Conservation (phyloP, 495 filamentous ascomycete species). For the Margaritispora aquatica region DNA sequence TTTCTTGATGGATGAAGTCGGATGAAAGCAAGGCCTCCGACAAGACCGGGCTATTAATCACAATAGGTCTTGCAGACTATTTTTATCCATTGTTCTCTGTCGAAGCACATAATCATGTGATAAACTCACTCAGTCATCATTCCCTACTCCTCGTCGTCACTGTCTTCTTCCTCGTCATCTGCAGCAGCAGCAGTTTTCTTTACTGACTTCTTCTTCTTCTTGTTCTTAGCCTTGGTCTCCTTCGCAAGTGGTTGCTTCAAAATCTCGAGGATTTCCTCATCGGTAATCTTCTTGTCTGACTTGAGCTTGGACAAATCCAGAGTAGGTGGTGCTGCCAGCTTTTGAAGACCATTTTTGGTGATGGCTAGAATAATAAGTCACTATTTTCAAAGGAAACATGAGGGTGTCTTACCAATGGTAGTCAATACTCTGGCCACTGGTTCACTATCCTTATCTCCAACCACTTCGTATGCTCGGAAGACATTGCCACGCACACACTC, state of each 20-base stretch:
- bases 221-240: conserved; percentile 78
- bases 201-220: conserved; percentile 47
- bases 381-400: conserved; percentile 1
- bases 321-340: conserved; percentile 67
- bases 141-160: conserved; percentile 49
- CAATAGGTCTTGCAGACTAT: no score
- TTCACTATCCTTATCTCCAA: conserved; percentile 81
- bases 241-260: conserved; percentile 72
- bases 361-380: conserved; percentile 57
- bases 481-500: conserved; percentile 91
- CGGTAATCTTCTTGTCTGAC: conserved; percentile 95
- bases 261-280: conserved; percentile 91
- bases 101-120: no score
- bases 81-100: no score
- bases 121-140: neutral
- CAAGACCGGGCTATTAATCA: no score
- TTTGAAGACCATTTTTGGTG: conserved; percentile 93
- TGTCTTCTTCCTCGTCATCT: conserved; percentile 45
- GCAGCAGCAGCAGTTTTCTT: conserved; percentile 29
- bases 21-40: no score
- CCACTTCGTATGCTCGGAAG: conserved; percentile 89
- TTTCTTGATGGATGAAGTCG: no score
- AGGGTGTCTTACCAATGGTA: conserved; percentile 69
- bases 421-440: conserved; percentile 81
- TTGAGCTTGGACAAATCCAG: conserved; percentile 73